phyloP scores from a whole-genome alignment of 805 yeast species.

The Suhomyces prunicola region DNA sequence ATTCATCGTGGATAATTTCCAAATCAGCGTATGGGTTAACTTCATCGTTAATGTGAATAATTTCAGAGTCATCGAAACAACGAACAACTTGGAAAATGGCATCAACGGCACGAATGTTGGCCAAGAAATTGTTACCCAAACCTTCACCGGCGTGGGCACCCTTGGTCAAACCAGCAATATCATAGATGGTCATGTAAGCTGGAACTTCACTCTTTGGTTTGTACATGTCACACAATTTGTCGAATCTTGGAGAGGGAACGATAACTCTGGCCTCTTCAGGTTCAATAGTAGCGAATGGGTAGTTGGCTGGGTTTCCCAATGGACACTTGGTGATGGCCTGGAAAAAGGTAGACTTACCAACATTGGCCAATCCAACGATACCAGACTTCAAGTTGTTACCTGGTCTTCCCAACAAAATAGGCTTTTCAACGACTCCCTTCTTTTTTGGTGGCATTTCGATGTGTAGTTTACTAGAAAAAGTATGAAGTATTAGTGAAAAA shows the following conservation, averaged over 20 bases:
- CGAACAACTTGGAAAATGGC: conserved; percentile 97
- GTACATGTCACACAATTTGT: conserved; percentile 69
- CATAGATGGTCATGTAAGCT: conserved; percentile 88
- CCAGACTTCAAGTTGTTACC: conserved; percentile 53
- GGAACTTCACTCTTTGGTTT: conserved; percentile 85
- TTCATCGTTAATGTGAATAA: conserved; percentile 89
- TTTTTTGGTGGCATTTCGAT: conserved; percentile 71
- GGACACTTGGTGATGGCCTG: conserved; percentile 94
- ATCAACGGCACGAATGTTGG: conserved; percentile 96
- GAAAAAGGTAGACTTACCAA: conserved; percentile 96
- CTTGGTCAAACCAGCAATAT: conserved; percentile 96
- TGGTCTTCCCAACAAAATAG: conserved; percentile 80
- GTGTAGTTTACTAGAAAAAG: not conserved
- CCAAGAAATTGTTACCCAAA: conserved; percentile 94
- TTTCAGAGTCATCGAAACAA: conserved; percentile 96
- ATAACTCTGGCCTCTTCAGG: conserved; percentile 97
- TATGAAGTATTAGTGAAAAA: conserved; percentile 1
- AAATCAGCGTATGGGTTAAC: conserved; percentile 94
- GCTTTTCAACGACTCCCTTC: conserved; percentile 60
- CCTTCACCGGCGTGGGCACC: conserved; percentile 98
- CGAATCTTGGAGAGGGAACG: conserved; percentile 89
- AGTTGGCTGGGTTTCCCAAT: conserved; percentile 94
- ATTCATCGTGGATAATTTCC: conserved; percentile 85
- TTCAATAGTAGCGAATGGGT: conserved; percentile 96
- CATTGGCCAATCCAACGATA: conserved; percentile 92